These are phyloP conservation scores for Botrytis pseudocinerea DNA, from an alignment of 2,329 filamentous ascomycete genomes.

Conservation along the genomic window DNA sequence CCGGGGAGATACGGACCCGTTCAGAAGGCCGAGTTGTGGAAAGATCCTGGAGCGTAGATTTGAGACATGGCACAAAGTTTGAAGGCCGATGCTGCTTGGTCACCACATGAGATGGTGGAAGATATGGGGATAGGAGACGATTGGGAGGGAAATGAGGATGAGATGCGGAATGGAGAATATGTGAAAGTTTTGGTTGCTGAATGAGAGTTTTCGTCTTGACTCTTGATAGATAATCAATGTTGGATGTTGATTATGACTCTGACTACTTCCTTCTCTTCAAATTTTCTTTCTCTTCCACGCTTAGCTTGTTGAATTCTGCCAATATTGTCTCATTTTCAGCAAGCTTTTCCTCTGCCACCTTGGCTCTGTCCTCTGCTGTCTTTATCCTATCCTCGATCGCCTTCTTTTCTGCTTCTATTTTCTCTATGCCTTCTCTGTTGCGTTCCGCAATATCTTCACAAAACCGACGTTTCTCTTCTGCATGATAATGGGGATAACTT, in stretches of 20 bases:
- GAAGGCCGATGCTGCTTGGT: no score
- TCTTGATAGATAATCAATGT: not conserved
- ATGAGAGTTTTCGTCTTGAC: not conserved
- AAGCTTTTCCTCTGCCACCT: not conserved
- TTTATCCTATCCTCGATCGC: not conserved
- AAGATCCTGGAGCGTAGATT: fast-evolving
- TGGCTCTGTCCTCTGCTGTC: not conserved
- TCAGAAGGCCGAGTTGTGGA: no score
- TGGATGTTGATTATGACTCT: not conserved
- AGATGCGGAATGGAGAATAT: not conserved
- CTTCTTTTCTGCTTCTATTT: not conserved
- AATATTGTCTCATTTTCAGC: not conserved
- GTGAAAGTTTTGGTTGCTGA: no score
- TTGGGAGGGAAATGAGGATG: not conserved
- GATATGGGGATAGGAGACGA: not conserved
- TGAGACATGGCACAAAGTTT: no score
- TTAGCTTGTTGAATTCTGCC: not conserved
- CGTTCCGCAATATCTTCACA: no score
- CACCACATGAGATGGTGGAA: not conserved
- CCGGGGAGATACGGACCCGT: no score
- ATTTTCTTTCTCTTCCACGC: not conserved
- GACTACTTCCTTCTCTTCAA: not conserved
- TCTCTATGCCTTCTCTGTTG: not conserved
- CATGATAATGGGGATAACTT: not conserved
- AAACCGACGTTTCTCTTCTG: not conserved